Percentiles rank a stretch among this genome's conserved stretches.
These are phyloP conservation scores for Crucihimalaya himalaica DNA, from an alignment of 345 rosid genomes.

Conservation along the genomic window DNA sequence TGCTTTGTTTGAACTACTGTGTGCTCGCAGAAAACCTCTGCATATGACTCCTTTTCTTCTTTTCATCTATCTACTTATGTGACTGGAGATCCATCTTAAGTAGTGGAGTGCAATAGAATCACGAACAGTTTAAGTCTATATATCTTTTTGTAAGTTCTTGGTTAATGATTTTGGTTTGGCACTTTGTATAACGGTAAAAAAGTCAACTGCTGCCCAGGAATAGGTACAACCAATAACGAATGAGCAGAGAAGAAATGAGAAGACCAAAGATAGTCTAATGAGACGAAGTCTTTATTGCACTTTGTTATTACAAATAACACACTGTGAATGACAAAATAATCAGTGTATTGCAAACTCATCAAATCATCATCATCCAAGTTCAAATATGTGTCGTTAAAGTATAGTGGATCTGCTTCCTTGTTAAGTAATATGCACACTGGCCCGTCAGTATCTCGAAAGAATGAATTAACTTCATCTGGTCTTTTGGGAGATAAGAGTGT, in stretches of 20 bases:
- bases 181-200: neutral
- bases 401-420: slow-evolving; percentile 11
- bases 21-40: neutral
- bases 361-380: slow-evolving; percentile 14
- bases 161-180: neutral
- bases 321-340: slow-evolving; percentile 16
- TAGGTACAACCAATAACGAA: neutral
- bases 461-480: neutral
- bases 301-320: slow-evolving; percentile 15
- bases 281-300: neutral
- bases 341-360: slow-evolving; percentile 1
- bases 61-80: slow-evolving; percentile 12
- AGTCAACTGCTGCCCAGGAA: neutral
- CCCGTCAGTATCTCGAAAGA: neutral
- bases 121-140: neutral
- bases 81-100: too few species aligned
- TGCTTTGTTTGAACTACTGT: slow-evolving; percentile 15
- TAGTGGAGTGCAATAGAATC: too few species aligned
- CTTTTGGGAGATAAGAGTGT: slow-evolving; percentile 12
- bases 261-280: neutral
- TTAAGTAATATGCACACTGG: slow-evolving; percentile 30
- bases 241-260: neutral
- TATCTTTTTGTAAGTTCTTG: neutral
- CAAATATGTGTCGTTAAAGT: slow-evolving; percentile 14
- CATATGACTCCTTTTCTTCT: neutral